These are phyloP conservation scores for Populus ilicifolia DNA, from an alignment of 345 rosid genomes.

Conservation along the genomic window DNA sequence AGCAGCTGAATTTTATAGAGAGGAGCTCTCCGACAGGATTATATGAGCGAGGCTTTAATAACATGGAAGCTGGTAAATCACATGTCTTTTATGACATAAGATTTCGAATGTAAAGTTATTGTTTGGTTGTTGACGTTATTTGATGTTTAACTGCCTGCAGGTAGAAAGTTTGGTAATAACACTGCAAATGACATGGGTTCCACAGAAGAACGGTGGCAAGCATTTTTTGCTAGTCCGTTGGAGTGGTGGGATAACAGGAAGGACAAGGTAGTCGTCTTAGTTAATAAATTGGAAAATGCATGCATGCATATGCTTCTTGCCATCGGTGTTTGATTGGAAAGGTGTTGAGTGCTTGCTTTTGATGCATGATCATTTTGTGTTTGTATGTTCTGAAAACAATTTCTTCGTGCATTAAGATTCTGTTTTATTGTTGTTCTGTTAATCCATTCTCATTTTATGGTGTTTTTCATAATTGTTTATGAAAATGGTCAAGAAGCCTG, in stretches of 20 bases:
- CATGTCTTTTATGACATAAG: not conserved
- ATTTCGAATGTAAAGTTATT: not conserved
- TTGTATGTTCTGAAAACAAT: not conserved
- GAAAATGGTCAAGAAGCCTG: not conserved
- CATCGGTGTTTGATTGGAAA: not conserved
- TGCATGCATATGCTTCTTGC: not conserved
- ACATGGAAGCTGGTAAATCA: conserved; percentile 30
- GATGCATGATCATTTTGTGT: not conserved
- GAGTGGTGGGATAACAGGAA: conserved; percentile 76
- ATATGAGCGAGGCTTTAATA: conserved; percentile 27
- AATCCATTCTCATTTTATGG: not conserved
- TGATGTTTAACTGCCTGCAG: conserved; percentile 23
- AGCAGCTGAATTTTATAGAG: conserved; percentile 52
- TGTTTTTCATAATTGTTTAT: not conserved
- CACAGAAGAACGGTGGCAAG: conserved; percentile 53
- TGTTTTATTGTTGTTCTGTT: not conserved
- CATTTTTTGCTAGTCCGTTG: conserved; percentile 53
- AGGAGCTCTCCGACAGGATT: conserved; percentile 27
- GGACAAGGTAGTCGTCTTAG: conserved; percentile 42
- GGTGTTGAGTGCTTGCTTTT: not conserved
- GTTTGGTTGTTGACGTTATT: not conserved
- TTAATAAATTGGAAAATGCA: not conserved
- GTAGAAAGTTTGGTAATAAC: conserved; percentile 28
- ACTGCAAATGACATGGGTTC: conserved; percentile 25
- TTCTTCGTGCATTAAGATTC: not conserved